phyloP scores from a whole-genome alignment of 306 rosid genomes.

The Acacia confusa region DNA sequence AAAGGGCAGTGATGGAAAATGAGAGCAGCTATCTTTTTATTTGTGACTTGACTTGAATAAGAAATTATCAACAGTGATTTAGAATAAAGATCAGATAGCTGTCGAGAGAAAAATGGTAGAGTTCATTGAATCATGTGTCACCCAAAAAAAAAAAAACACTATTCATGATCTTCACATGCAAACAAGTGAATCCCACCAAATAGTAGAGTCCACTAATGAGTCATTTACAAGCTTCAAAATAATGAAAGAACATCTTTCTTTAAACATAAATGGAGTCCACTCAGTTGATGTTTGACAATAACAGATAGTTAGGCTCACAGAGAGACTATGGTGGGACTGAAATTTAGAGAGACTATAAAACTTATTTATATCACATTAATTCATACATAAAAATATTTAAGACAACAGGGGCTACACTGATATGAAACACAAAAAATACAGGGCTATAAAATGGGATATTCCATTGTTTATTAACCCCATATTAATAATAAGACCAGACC shows the following conservation, averaged over 20 bases:
- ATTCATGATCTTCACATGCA: neutral
- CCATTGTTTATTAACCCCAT: slow-evolving; percentile 42
- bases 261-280: neutral
- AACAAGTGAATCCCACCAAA: neutral
- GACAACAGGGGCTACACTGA: slow-evolving; percentile 20
- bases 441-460: slow-evolving; percentile 29
- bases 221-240: neutral
- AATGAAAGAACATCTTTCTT: neutral
- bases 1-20: neutral
- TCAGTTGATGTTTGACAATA: neutral
- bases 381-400: slow-evolving; percentile 30
- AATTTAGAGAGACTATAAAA: neutral
- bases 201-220: neutral
- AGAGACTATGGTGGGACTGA: neutral
- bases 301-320: neutral
- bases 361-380: slow-evolving; percentile 48
- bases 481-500: slow-evolving; percentile 1
- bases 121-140: neutral
- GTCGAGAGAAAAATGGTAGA: neutral
- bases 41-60: neutral
- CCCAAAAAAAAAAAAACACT: neutral
- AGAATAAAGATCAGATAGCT: neutral
- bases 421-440: slow-evolving; percentile 7
- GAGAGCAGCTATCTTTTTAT: neutral
- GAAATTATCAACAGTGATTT: neutral